Evolutionary conservation across 2,329 filamentous ascomycete genomes (phyloP), one percentile per base, ranked within the genome.

Genomic region (Metarhizium sp.): DNA sequence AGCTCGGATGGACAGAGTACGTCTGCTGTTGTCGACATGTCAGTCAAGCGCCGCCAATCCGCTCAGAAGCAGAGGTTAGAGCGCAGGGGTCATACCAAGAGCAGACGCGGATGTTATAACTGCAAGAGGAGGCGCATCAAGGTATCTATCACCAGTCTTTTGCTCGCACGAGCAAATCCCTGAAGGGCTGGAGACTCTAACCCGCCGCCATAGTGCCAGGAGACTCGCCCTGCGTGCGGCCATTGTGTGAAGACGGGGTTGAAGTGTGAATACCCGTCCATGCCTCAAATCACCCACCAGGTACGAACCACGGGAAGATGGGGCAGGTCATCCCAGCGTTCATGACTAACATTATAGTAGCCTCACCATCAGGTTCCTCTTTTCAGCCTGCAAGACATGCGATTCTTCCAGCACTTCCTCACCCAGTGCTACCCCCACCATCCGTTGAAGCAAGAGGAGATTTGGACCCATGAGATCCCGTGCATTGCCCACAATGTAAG

Each of bases 391-490:
- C 78, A 81, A 51, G 84, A 87, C 61, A 85, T 87, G 83, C 78
- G 82, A 42, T 78, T 86, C 65, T 87, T 87, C 61, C 84, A 87
- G 64, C 82, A 87, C 65, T 87, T 86, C 60, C 69, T 87, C 16
- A 69, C 79, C 32, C 73, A 76, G 40, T 84, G 81, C 60, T 82
- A 82, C 62, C 85, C 85, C 2, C 79, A 84, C 65, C 75, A 87
- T 29, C 84, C 85, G 0, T 69, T 87, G 18, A 84, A 82, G 45
- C 83, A 84, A 58, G 82, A 88, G 59, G 73, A 77, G 7, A 74
- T 86, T 14, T 89, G 86, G 86, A 80, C 80, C 6, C 82, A 84
- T 30, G 78, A 85, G 56, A 78, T 89, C 10, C 84, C 85, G 0
- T 81, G 81, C 59, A 78, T 88, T 56, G 85, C 85, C 1, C 82